Base-by-base conservation (phyloP, 768 basidiomycete species). In the Mycena polygramma region DNA sequence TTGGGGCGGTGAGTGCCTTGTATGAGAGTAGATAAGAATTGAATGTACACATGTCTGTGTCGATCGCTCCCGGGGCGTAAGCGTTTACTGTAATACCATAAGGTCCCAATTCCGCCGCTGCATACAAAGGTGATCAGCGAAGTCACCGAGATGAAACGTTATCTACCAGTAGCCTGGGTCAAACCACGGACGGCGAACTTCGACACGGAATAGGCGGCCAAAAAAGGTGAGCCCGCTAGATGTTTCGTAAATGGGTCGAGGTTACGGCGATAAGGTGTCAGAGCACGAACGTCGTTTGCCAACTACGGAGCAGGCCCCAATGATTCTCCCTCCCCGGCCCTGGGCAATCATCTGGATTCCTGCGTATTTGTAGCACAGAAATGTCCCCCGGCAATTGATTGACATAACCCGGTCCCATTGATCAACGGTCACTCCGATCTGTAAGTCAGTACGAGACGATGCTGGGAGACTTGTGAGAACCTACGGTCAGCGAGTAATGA, bases 331-430 rank as follows among this genome's bases (percentile, higher is more conserved):
- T 0, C 83, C 82, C 0, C 73, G 70, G 0, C 83, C 83, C 69
- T 83, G 84, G 41, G 72, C 66, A 55, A 85, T 75, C 82, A 85
- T 81, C 64, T 83, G 79, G n/a, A 66, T 19, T 3, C 79, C 83
- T 3, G 84, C 84, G 37, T 81, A 76, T 63, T 82, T 81, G 76
- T 83, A 85, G 70, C 81, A 81, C 19, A 82, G 73, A 64, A 84
- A 82, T 5, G 75, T 57, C 2, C 81, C 81, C 4, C 79, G 75
- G 0, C 75, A 75, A 54, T 85, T 85, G 53, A 82, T 72, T n/a
- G 46, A 54, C 57, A 81, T 72, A 2, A 77, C 8, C 1, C 69
- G 63, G 60, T 82, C 80, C 55, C 72, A 78, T 1, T 79, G 70
- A 2, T 80, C 77, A 17, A 70, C 43, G 14, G 68, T 48, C 13